phyloP scores from a whole-genome alignment of 495 filamentous ascomycete species.

The Pyrenopolyporus hunteri region DNA sequence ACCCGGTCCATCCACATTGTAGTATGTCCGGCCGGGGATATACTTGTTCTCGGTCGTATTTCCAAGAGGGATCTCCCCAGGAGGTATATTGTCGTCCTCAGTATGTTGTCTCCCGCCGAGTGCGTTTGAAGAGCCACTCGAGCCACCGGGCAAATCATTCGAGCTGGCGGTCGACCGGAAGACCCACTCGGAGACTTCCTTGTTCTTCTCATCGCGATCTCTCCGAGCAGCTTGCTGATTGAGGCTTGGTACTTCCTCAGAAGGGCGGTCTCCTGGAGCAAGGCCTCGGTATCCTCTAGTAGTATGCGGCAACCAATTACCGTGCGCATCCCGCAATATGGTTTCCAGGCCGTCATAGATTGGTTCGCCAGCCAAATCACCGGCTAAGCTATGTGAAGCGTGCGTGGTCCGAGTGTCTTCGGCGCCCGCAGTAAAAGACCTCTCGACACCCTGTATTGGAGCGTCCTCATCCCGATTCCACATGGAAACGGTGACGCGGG shows the following conservation, averaged over 20 bases:
- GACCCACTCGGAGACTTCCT: constrained; percentile 52
- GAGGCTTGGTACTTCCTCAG: constrained; percentile 46
- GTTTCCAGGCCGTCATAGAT: constrained; percentile 7
- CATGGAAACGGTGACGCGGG: constrained; percentile 55
- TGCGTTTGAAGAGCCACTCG: constrained; percentile 13
- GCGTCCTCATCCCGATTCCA: constrained; percentile 50
- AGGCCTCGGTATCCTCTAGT: constrained; percentile 50
- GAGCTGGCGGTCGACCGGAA: constrained; percentile 30
- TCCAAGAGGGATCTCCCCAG: constrained; percentile 46
- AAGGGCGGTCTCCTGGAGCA: constrained; percentile 48
- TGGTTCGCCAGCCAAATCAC: constrained; percentile 34
- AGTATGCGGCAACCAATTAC: constrained; percentile 47
- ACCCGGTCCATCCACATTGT: constrained; percentile 43
- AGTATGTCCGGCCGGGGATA: constrained; percentile 56
- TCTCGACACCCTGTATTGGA: constrained; percentile 39
- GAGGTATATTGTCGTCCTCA: constrained; percentile 45
- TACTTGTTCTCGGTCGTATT: constrained; percentile 49
- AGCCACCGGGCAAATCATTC: constrained; percentile 4
- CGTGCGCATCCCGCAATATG: constrained; percentile 44
- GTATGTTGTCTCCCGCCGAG: constrained; percentile 25
- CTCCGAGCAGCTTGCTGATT: constrained; percentile 48
- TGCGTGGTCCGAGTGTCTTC: constrained; percentile 28
- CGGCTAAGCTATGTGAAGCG: constrained; percentile 31
- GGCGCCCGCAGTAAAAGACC: constrained; percentile 30
- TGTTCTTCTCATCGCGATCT: constrained; percentile 46